Base-by-base conservation (phyloP, 2,329 filamentous ascomycete species). In the Sclerotiophoma versabilis region DNA sequence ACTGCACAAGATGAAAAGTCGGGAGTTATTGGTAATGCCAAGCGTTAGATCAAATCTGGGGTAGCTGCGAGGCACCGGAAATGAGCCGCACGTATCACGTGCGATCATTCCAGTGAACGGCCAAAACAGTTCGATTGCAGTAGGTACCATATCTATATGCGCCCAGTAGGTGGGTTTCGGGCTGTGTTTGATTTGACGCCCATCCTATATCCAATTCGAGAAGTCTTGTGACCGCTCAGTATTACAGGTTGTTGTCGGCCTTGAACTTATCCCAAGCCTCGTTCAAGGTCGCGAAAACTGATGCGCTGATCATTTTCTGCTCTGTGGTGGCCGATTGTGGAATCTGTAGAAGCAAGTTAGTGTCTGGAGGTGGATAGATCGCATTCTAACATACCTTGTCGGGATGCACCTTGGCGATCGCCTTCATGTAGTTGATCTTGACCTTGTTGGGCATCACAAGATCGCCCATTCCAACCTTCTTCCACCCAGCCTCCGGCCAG, bases 361-460 rank as follows among this genome's bases (percentile, higher is more conserved):
- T 47, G 14, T 55, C 54, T 55, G 14, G 3, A 15, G 7, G 5
- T 11, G 10, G 25, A 10, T 8, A 15, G 6, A 3, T 12, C 5
- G 9, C 7, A 7, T 1, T 19, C 7, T 1, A 15, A 57, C 58
- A 76, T 82, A 97, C 95, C 89, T 99, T 99, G 76, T 99, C 95
- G 57, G 95, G 95, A 82, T 99, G 95, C 65, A 95, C 95, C 82
- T 97, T 98, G 10, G 89, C 91, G 83, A 99, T 98, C 5, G 93
- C 95, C 84, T 96, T 97, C 95, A 99, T 98, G 74, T 99, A 99
- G 56, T 90, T 83, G 61, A 99, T 89, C 84, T 99, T 99, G 74
- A 98, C 95, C 81, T 93, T 96, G 64, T 91, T 92, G 27, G 92
- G 87, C 83, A 96, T 84, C 46, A 99, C 89, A 64, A 99, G 76